Evolutionary conservation across 106 monocot species (phyloP).

Genomic region (Alisma plantagoaquatica): DNA sequence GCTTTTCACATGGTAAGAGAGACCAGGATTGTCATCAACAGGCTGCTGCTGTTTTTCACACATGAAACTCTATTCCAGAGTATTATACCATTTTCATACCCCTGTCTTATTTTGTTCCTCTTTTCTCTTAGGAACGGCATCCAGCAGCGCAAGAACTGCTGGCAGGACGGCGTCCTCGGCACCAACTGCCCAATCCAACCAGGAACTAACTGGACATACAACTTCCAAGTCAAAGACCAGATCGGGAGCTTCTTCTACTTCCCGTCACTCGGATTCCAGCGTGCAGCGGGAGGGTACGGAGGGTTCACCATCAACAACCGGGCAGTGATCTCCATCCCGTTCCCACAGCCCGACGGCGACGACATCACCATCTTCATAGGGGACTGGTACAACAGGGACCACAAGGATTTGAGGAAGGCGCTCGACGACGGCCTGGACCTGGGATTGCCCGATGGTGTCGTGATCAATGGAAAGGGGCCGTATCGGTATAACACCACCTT

Average conservation of each 20-base stretch:
- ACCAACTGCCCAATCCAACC: conserved; percentile 83
- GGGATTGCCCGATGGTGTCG: conserved; percentile 72
- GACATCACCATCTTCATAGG: conserved; percentile 75
- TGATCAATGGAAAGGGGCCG: conserved; percentile 87
- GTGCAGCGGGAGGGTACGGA: conserved; percentile 78
- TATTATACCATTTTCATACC: not conserved
- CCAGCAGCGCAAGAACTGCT: conserved; percentile 63
- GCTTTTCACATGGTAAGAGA: conserved; percentile 71
- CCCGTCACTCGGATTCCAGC: conserved; percentile 59
- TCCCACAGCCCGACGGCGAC: conserved; percentile 66
- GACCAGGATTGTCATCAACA: not conserved
- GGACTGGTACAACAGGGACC: conserved; percentile 75
- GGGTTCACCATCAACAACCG: conserved; percentile 69
- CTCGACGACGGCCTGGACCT: conserved; percentile 63
- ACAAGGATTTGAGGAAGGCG: conserved; percentile 62
- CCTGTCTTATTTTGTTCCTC: not conserved
- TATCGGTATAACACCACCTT: conserved; percentile 55
- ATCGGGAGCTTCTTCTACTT: conserved; percentile 96
- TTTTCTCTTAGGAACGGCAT: conserved; percentile 41
- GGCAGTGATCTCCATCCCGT: conserved; percentile 52
- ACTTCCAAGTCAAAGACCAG: conserved; percentile 91
- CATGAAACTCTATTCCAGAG: not conserved
- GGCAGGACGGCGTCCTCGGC: conserved; percentile 84
- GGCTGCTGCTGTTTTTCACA: not conserved
- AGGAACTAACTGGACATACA: conserved; percentile 93